phyloP scores from a whole-genome alignment of 306 rosid genomes.

The Ammopiptanthus mongolicus region DNA sequence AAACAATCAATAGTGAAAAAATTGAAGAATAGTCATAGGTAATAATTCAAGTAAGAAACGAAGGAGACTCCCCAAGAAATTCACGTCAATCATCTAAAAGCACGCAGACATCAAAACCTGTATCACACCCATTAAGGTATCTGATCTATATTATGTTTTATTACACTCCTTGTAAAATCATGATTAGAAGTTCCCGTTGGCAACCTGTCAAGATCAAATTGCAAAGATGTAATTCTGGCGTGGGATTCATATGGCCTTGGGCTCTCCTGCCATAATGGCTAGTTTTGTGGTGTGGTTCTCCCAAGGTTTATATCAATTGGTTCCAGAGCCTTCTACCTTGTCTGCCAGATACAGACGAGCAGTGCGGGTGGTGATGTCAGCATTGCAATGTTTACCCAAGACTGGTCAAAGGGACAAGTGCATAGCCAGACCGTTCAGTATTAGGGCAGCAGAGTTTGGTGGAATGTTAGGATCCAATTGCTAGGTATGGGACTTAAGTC shows the following conservation, averaged over 20 bases:
- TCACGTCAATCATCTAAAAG: neutral
- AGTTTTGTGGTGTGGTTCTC: neutral
- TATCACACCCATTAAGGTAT: conserved; percentile 3
- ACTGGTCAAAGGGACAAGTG: neutral
- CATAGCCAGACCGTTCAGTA: neutral
- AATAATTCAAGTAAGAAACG: conserved; percentile 5
- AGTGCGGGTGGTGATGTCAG: neutral
- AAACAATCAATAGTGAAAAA: conserved; percentile 19
- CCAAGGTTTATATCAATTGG: neutral
- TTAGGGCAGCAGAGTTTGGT: neutral
- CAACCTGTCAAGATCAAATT: neutral
- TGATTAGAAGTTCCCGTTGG: neutral
- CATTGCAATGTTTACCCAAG: neutral
- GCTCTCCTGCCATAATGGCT: neutral
- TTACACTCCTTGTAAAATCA: neutral
- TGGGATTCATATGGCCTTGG: neutral
- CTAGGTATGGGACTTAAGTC: too few species aligned
- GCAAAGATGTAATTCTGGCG: neutral
- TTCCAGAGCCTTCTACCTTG: neutral
- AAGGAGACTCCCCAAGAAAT: neutral
- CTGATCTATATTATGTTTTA: neutral
- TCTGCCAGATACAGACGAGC: neutral
- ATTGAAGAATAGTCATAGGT: conserved; percentile 9
- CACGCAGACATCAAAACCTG: neutral
- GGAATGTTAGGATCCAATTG: neutral